Evolutionary conservation across 257 asterid genomes (phyloP).

Genomic region (Penstemon davidsonii): DNA sequence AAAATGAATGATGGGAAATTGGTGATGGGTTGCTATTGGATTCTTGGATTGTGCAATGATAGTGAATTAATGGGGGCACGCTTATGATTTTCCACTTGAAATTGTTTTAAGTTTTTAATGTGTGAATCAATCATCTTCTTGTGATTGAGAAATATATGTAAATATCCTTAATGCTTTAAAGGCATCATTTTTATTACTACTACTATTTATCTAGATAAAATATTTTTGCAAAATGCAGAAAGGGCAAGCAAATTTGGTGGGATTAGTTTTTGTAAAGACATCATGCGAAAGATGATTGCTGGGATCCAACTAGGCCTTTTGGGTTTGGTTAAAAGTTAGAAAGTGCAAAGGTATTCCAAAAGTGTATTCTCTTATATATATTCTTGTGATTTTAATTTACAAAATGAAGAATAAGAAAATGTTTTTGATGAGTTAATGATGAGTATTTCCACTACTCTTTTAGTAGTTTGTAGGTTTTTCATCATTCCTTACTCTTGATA

Average conservation of each 20-base stretch:
- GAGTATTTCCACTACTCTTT: no score
- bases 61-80: constrained; percentile 23
- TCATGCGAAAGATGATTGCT: neutral
- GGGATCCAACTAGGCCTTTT: constrained; percentile 33
- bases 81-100: constrained; percentile 24
- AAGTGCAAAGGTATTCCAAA: constrained; percentile 5
- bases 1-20: constrained; percentile 33
- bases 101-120: constrained; percentile 28
- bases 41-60: constrained; percentile 34
- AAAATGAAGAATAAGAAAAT: neutral
- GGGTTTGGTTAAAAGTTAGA: neutral
- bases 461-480: no score
- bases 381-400: neutral
- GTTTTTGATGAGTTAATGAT: neutral
- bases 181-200: neutral
- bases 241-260: constrained; percentile 21
- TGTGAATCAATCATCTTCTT: constrained; percentile 28
- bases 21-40: constrained; percentile 31
- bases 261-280: constrained; percentile 26
- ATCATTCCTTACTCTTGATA: no score
- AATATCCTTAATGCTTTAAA: constrained; percentile 26
- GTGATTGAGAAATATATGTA: constrained; percentile 29
- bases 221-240: constrained; percentile 12
- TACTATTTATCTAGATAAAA: no score
- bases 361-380: no score